These are phyloP conservation scores for Carex pumila DNA, from an alignment of 176 grass and related monocot species.

Conservation along the genomic window DNA sequence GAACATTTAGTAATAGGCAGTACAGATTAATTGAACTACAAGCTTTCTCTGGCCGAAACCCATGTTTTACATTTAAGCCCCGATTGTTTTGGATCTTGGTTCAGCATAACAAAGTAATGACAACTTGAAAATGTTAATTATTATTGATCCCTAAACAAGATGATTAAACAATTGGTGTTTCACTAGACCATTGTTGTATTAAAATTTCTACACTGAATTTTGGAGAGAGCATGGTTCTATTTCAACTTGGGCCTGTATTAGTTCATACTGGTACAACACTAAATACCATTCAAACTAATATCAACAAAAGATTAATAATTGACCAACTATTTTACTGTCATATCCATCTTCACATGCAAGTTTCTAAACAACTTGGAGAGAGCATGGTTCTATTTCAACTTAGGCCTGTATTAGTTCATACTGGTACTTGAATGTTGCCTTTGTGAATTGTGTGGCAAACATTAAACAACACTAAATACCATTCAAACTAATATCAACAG, in stretches of 20 bases:
- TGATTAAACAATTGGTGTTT: neutral
- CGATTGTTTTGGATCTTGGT: neutral
- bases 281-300: too few species aligned
- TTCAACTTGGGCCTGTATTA: neutral
- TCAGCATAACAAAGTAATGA: neutral
- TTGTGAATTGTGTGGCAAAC: neutral
- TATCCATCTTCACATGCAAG: too few species aligned
- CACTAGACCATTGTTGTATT: neutral
- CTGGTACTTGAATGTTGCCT: neutral
- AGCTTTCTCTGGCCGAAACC: neutral
- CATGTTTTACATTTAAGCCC: neutral
- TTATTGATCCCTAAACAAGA: neutral
- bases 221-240: neutral
- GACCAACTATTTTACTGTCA: too few species aligned
- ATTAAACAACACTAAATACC: neutral
- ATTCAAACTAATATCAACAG: neutral
- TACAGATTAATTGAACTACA: neutral
- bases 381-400: neutral
- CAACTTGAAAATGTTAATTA: neutral
- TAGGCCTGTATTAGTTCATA: neutral
- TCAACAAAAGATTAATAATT: too few species aligned
- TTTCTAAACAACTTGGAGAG: neutral
- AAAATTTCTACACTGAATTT: neutral
- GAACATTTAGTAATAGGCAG: neutral
- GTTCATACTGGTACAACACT: neutral